Evolutionary conservation across 2,329 filamentous ascomycete genomes (phyloP).

Genomic region (Pseudocercospora cruenta): DNA sequence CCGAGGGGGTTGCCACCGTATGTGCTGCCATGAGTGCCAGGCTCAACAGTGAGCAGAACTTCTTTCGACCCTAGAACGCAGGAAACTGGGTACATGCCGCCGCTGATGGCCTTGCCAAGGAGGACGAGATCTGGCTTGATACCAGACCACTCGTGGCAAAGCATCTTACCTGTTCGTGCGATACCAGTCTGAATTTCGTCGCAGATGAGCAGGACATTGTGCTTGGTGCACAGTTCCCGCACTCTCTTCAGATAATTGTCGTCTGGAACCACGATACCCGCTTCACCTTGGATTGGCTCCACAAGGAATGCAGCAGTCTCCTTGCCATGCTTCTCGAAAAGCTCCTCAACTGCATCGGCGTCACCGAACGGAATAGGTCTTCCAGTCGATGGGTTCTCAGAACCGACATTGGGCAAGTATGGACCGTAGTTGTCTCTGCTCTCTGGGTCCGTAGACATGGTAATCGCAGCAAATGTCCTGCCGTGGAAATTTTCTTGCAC

Average conservation of each 20-base stretch:
- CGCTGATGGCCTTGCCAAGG: slow-evolving; percentile 95
- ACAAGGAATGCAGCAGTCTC: slow-evolving; percentile 91
- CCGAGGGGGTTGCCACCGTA: slow-evolving; percentile 97
- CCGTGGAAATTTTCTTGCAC: slow-evolving; percentile 95
- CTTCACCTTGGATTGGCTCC: slow-evolving; percentile 96
- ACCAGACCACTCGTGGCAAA: slow-evolving; percentile 91
- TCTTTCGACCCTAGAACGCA: slow-evolving; percentile 86
- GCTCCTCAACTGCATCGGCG: slow-evolving; percentile 75
- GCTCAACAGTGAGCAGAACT: slow-evolving; percentile 93
- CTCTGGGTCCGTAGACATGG: slow-evolving; percentile 92
- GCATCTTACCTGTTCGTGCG: slow-evolving; percentile 88
- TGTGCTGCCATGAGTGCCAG: slow-evolving; percentile 96
- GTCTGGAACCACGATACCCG: slow-evolving; percentile 92
- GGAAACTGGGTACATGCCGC: slow-evolving; percentile 98
- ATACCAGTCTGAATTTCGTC: slow-evolving; percentile 99
- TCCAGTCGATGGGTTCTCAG: slow-evolving; percentile 72
- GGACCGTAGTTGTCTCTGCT: slow-evolving; percentile 96
- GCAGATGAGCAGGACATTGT: slow-evolving; percentile 94
- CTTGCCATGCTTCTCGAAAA: slow-evolving; percentile 77
- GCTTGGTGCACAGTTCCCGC: slow-evolving; percentile 84
- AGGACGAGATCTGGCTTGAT: slow-evolving; percentile 95
- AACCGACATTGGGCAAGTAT: slow-evolving; percentile 86
- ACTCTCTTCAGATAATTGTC: slow-evolving; percentile 83
- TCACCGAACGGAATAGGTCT: slow-evolving; percentile 85
- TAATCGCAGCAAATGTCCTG: slow-evolving; percentile 94